phyloP scores from a whole-genome alignment of 2,329 filamentous ascomycete species.

The Paracamarosporium sp. region DNA sequence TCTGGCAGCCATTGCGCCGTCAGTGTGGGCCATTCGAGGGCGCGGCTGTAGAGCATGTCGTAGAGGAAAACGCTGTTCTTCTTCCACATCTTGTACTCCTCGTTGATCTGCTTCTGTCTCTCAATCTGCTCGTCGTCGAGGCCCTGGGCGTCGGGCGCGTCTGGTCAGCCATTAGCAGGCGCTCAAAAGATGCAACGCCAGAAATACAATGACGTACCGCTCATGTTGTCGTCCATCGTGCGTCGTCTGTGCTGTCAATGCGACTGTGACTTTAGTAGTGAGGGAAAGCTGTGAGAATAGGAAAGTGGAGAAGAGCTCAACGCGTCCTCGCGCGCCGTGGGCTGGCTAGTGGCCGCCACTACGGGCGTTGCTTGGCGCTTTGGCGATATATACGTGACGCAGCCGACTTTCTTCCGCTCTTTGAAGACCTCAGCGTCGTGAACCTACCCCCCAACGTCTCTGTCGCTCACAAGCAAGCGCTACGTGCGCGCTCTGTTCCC shows the following conservation, averaged over 20 bases:
- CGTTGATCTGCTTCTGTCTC: conserved; percentile 90
- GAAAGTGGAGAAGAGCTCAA: conserved; percentile 11
- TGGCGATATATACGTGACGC: background rate
- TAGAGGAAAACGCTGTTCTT: conserved; percentile 99
- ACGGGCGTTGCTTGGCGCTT: conserved; percentile 5
- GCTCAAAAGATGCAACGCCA: background rate
- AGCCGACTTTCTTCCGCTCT: conserved; percentile 27
- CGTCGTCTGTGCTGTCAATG: background rate
- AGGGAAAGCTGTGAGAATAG: background rate
- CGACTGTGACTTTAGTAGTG: background rate
- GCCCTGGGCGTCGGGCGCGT: conserved; percentile 48
- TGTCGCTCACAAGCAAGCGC: conserved; percentile 24
- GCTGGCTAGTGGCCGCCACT: background rate
- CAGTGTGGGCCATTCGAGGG: conserved; percentile 95
- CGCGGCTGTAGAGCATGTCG: conserved; percentile 93
- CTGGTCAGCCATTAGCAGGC: conserved; percentile 31
- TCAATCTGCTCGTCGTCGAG: conserved; percentile 75
- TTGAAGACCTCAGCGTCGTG: conserved; percentile 50
- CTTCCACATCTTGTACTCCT: conserved; percentile 99
- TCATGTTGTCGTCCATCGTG: conserved; percentile 48
- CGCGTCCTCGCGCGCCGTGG: background rate
- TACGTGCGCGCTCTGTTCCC: conserved; percentile 28
- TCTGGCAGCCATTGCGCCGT: conserved; percentile 99
- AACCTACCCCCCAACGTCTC: conserved; percentile 34
- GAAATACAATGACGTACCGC: conserved; percentile 29